Evolutionary conservation across 1,139 yeast species (phyloP), one percentile per base, ranked within the genome.

Genomic region (Taphrina communis): DNA sequence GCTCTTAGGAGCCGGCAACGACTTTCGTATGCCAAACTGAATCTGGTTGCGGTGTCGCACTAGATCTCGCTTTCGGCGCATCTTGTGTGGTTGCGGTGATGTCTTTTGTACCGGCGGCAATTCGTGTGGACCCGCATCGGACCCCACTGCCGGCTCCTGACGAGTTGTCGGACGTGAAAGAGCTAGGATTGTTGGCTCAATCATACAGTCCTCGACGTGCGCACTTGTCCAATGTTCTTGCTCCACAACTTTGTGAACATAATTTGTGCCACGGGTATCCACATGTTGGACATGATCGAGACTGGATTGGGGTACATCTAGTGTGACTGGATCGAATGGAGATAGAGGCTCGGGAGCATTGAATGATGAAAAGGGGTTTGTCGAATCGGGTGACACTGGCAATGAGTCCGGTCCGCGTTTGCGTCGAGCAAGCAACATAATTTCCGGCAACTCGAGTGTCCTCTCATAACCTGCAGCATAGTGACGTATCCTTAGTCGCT

Each of bases 401-500:
- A 8, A 21, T 9, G 8, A 4, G 9, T 21, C 51, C 2, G 51
- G 2, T 2, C 2, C 25, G n/a, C 51, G 51, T 19, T 46, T 46
- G 25, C 51, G 51, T 17, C 51, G 19, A 8, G 51, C 51, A 12
- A 46, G 11, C 17, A 46, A 17, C 51, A n/a, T n/a, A 6, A 46
- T n/a, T 9, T n/a, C 25, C 11, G 51, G 51, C n/a, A 46, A 9
- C 19, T 46, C 51, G 25, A 46, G 25, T 6, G n/a, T 46, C 51
- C 25, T 46, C 19, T 46, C 51, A 17, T 46, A 46, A 4, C 51
- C 51, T 2, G 51, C 25, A n/a, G 25, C 25, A n/a, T 2, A 12
- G 19, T 46, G 51, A n/a, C 51, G 51, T 46, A 46, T 46, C 51
- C 51, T 12, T 6, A 46, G 51, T 46, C 51, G 19, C 19, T n/a